These are phyloP conservation scores for Aspergillus eucalypticola DNA, from an alignment of 2,329 filamentous ascomycete species.

Conservation along the genomic window DNA sequence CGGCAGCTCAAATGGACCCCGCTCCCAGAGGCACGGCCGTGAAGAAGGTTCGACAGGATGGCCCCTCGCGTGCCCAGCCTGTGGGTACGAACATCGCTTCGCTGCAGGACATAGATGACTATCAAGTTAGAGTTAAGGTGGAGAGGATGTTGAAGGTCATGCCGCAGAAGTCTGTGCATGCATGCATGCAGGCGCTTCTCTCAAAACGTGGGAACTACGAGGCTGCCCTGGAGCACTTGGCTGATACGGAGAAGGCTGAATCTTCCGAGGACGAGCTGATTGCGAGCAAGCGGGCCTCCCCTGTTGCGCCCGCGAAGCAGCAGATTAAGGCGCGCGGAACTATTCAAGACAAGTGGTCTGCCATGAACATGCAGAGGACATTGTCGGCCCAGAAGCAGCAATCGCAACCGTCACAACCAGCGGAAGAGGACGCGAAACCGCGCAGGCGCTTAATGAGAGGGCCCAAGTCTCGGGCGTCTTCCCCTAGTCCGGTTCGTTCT, in stretches of 20 bases:
- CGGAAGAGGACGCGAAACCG: conserved; percentile 32
- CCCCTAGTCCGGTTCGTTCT: conserved; percentile 24
- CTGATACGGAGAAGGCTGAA: conserved; percentile 35
- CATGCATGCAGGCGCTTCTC: conserved; percentile 54
- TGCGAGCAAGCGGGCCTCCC: conserved; percentile 22
- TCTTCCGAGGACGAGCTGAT: conserved; percentile 46
- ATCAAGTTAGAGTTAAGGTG: conserved; percentile 52
- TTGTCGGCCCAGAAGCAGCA: conserved; percentile 22
- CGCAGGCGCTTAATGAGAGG: conserved; percentile 43
- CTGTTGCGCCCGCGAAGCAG: conserved; percentile 47
- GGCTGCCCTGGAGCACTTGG: conserved; percentile 54
- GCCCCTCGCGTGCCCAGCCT: conserved; percentile 50
- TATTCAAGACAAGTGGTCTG: conserved; percentile 62
- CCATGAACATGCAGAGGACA: conserved; percentile 44
- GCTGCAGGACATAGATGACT: conserved; percentile 55
- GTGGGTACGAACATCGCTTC: conserved; percentile 43
- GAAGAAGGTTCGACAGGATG: conserved; percentile 45
- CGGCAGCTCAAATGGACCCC: conserved; percentile 48
- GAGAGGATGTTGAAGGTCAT: conserved; percentile 53
- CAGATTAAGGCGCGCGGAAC: conserved; percentile 56
- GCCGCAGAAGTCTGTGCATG: conserved; percentile 47
- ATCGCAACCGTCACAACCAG: conserved; percentile 15
- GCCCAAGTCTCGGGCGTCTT: conserved; percentile 31
- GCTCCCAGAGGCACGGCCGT: conserved; percentile 37
- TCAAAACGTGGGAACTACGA: conserved; percentile 55